These are phyloP conservation scores for Trichomonas vaginalis DNA, from an alignment of 208 protist genomes.

Conservation along the genomic window DNA sequence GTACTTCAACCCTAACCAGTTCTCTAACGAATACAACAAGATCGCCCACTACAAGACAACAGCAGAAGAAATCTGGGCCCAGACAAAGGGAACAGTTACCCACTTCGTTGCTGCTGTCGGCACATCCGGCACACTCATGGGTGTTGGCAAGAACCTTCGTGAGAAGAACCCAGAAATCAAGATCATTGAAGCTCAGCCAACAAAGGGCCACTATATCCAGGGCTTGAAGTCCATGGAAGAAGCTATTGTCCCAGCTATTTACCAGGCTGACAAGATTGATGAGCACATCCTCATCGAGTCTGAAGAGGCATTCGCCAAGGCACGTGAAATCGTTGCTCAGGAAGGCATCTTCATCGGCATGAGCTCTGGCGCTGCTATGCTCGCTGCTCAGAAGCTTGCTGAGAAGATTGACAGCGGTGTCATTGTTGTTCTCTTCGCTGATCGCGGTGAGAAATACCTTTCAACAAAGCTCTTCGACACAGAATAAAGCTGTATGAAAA, in stretches of 20 bases:
- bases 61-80: slow-evolving; percentile 54
- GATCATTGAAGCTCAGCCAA: neutral
- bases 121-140: neutral
- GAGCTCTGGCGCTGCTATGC: neutral
- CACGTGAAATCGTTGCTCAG: neutral
- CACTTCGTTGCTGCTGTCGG: neutral
- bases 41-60: slow-evolving; percentile 63
- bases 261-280: neutral
- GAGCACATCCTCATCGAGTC: neutral
- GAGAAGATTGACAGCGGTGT: neutral
- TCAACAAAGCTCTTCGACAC: neutral
- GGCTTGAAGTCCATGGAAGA: neutral
- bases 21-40: slow-evolving; percentile 60
- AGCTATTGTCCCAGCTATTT: neutral
- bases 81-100: neutral
- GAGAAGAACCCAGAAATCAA: neutral
- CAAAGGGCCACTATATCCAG: neutral
- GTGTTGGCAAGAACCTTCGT: neutral
- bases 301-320: neutral
- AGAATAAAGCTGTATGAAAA: too few species aligned
- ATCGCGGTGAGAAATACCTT: neutral
- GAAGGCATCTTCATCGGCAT: neutral
- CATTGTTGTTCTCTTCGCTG: neutral
- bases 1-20: slow-evolving; percentile 43
- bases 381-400: neutral